These are phyloP conservation scores for Vaccinium darrowii DNA, from an alignment of 148 eudicot species.

Conservation along the genomic window DNA sequence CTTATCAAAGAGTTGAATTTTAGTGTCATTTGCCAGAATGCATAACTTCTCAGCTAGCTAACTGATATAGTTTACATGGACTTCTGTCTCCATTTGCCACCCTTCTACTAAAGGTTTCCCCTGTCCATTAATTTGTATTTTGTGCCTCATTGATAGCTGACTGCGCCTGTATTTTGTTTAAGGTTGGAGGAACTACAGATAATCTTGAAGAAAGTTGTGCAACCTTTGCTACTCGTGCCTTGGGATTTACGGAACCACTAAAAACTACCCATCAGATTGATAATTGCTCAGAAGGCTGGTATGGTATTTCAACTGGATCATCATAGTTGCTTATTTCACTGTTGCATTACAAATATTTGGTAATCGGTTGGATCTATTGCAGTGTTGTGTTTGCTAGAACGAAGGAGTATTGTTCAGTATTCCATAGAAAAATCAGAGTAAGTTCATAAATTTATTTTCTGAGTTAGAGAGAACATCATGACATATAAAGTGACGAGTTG, in stretches of 20 bases:
- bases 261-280: conserved; percentile 97
- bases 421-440: conserved; percentile 89
- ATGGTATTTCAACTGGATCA: conserved; percentile 19
- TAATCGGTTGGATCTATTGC: conserved; percentile 28
- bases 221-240: conserved; percentile 89
- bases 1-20: not conserved
- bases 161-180: conserved; percentile 22
- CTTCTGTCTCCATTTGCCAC: conserved; percentile 6
- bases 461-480: not conserved
- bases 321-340: conserved; percentile 1
- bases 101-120: not conserved
- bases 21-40: not conserved
- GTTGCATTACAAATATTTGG: not conserved
- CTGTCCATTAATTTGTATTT: not conserved
- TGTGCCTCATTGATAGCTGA: not conserved
- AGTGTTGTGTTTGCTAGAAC: conserved; percentile 91
- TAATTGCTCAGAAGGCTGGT: conserved; percentile 99
- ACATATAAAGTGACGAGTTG: not conserved
- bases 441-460: conserved; percentile 26
- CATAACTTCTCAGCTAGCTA: conserved; percentile 7
- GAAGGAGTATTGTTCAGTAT: conserved; percentile 79
- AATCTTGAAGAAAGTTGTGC: conserved; percentile 97
- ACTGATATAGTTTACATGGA: not conserved
- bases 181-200: conserved; percentile 96
- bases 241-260: conserved; percentile 63